Percentiles rank a stretch among this genome's conserved stretches.
phyloP scores from a whole-genome alignment of 768 basidiomycete genomes.

The Phanerochaete sordida region DNA sequence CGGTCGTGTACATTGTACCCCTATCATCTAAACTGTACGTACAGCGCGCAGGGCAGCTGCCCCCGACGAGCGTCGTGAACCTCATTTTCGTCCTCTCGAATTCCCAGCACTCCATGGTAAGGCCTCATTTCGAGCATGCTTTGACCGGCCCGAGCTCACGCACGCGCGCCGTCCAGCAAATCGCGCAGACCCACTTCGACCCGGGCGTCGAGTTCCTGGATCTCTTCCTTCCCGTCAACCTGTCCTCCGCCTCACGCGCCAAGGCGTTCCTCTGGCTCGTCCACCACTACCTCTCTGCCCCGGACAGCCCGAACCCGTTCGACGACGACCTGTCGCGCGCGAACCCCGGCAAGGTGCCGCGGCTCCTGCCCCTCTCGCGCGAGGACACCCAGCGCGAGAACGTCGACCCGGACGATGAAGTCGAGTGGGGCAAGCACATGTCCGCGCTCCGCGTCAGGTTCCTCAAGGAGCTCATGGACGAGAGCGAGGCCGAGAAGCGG shows the following conservation, averaged over 20 bases:
- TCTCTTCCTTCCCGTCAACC: constrained; percentile 74
- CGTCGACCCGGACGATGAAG: constrained; percentile 72
- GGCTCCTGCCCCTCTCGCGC: constrained; percentile 50
- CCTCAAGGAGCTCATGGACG: constrained; percentile 61
- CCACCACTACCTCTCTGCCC: constrained; percentile 75
- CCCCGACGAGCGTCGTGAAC: constrained; percentile 85
- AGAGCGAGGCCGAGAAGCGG: constrained; percentile 34
- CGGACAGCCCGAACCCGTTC: constrained; percentile 67
- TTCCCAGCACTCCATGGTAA: constrained; percentile 63
- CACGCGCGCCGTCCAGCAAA: background rate
- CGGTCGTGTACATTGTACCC: background rate
- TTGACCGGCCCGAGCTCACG: background rate
- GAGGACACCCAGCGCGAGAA: constrained; percentile 65
- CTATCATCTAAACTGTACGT: background rate
- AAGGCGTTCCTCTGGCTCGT: constrained; percentile 81
- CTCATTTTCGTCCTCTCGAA: constrained; percentile 80
- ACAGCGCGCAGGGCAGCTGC: constrained; percentile 57
- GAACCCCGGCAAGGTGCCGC: constrained; percentile 62
- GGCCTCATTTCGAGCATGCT: background rate
- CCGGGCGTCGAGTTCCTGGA: constrained; percentile 74
- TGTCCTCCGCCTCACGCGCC: constrained; percentile 72
- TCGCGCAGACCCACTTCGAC: constrained; percentile 64
- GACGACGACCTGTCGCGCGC: constrained; percentile 58
- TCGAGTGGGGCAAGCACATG: constrained; percentile 77
- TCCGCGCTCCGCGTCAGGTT: constrained; percentile 67